These are phyloP conservation scores for Panicum hallii DNA, from an alignment of 202 grass and related monocot genomes.

Conservation along the genomic window DNA sequence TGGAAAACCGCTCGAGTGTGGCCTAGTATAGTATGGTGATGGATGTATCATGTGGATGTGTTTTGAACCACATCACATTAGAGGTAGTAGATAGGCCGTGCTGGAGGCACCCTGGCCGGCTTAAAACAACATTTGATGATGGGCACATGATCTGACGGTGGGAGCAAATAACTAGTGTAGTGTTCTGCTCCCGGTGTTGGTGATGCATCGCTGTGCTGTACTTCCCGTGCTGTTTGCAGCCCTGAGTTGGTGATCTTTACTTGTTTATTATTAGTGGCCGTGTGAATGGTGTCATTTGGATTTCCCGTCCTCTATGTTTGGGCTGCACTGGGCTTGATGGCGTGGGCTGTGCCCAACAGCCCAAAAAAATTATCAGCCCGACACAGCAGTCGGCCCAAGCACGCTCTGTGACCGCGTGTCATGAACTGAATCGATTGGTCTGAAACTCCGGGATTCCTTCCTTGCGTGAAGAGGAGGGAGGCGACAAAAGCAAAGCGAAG, in stretches of 20 bases:
- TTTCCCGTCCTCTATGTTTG: background rate
- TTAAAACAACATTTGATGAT: background rate
- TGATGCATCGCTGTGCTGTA: constrained; percentile 19
- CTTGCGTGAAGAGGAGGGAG: background rate
- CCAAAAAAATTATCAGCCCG: background rate
- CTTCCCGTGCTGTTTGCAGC: background rate
- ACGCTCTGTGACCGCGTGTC: too few species aligned
- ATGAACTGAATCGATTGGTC: too few species aligned
- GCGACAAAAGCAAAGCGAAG: background rate
- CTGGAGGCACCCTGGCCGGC: background rate
- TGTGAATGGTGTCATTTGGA: background rate
- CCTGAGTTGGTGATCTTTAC: background rate
- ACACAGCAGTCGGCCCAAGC: too few species aligned
- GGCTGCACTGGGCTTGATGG: background rate
- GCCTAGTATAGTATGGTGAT: constrained; percentile 8
- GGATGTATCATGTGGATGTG: constrained; percentile 30
- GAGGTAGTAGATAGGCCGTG: constrained; percentile 5
- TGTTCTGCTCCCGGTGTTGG: constrained; percentile 5
- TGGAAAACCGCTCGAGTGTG: background rate
- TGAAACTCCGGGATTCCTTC: background rate
- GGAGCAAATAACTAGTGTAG: constrained; percentile 31
- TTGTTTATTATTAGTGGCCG: too few species aligned
- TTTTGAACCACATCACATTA: constrained; percentile 34
- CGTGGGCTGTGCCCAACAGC: background rate
- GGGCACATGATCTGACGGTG: constrained; percentile 25